Evolutionary conservation across 805 yeast species (phyloP).

Genomic region (Yamadazyma tumulicola): DNA sequence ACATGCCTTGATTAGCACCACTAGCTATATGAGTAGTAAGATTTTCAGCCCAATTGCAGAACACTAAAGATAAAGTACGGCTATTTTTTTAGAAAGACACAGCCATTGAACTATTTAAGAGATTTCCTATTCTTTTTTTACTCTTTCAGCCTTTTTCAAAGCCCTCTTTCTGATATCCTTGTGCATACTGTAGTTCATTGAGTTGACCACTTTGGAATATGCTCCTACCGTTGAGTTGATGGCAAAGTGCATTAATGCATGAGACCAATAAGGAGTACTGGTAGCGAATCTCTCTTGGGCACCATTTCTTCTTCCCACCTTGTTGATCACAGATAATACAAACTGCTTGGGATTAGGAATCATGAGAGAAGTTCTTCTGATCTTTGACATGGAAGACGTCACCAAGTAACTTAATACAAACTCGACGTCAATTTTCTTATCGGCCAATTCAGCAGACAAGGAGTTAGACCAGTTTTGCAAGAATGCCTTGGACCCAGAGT

Average conservation of each 20-base stretch:
- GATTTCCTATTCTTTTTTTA: slow-evolving; percentile 9
- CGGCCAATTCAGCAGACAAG: slow-evolving; percentile 76
- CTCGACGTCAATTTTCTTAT: slow-evolving; percentile 77
- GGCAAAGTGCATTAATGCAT: slow-evolving; percentile 85
- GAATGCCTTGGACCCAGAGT: slow-evolving; percentile 95
- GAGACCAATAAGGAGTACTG: slow-evolving; percentile 88
- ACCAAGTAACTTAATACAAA: slow-evolving; percentile 83
- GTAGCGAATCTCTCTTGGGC: slow-evolving; percentile 90
- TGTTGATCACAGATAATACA: slow-evolving; percentile 66
- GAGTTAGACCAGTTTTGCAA: slow-evolving; percentile 91
- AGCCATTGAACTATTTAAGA: too few species aligned
- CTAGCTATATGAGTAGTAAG: too few species aligned
- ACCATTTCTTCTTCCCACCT: slow-evolving; percentile 82
- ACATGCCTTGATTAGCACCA: too few species aligned
- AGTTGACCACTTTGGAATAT: slow-evolving; percentile 65
- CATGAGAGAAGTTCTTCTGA: slow-evolving; percentile 66
- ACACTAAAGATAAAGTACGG: too few species aligned
- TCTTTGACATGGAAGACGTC: slow-evolving; percentile 93
- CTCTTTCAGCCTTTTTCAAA: slow-evolving; percentile 58
- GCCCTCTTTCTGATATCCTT: slow-evolving; percentile 78
- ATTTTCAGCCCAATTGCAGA: too few species aligned
- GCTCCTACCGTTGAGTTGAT: slow-evolving; percentile 81
- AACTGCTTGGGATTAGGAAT: slow-evolving; percentile 83
- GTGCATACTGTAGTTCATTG: slow-evolving; percentile 73
- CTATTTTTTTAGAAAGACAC: too few species aligned